phyloP scores from a whole-genome alignment of 306 rosid species.

The Hylodesmum podocarpum region DNA sequence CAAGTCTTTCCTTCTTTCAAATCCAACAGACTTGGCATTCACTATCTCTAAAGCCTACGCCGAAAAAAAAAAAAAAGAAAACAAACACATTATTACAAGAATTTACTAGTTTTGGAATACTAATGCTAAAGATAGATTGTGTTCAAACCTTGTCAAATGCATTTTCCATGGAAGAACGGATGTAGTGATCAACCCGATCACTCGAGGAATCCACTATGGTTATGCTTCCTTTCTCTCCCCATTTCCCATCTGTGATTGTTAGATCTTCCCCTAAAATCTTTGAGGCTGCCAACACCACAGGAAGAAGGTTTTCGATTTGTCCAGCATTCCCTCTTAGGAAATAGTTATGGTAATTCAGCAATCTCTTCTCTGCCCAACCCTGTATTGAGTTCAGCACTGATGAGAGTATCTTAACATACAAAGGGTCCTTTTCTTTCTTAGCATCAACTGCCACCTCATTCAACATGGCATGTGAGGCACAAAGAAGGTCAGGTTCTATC shows the following conservation, averaged over 20 bases:
- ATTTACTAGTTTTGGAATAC: background rate
- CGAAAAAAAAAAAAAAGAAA: background rate
- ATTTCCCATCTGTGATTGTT: conserved; percentile 50
- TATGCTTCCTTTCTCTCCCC: conserved; percentile 37
- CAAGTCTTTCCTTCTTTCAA: conserved; percentile 42
- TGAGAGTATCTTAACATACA: conserved; percentile 55
- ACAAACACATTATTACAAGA: background rate
- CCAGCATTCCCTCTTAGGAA: conserved; percentile 65
- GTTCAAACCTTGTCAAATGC: conserved; percentile 64
- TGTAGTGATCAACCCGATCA: conserved; percentile 64
- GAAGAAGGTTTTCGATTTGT: conserved; percentile 80
- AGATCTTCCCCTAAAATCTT: conserved; percentile 70
- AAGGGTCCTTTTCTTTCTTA: conserved; percentile 52
- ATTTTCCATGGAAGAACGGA: conserved; percentile 59
- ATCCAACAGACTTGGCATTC: conserved; percentile 29
- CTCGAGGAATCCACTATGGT: conserved; percentile 52
- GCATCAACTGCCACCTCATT: conserved; percentile 73
- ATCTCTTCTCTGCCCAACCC: conserved; percentile 76
- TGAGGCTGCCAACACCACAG: conserved; percentile 56
- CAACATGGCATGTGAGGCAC: conserved; percentile 74
- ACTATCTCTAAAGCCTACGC: conserved; percentile 54
- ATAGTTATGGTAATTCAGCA: conserved; percentile 79
- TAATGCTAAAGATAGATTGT: background rate
- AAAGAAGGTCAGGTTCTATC: conserved; percentile 75
- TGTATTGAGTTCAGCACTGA: conserved; percentile 63